A percentile compares a stretch with the other conserved stretches of the same genome.
Conservation (phyloP, 495 filamentous ascomycete genomes). For the Elaphomyces granulatus region DNA sequence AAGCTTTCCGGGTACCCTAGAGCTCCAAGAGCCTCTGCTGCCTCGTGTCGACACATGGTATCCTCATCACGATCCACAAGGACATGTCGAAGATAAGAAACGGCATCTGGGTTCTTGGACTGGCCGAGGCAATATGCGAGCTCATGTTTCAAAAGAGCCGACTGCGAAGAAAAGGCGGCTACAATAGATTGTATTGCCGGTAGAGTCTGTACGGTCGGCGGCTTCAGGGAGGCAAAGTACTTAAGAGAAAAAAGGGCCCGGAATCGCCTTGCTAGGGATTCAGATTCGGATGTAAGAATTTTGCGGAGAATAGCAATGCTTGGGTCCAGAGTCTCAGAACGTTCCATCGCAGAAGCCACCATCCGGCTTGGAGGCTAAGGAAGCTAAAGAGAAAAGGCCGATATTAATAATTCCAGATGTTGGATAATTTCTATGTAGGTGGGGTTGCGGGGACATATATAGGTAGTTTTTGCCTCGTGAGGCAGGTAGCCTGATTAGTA, state of each 20-base stretch:
- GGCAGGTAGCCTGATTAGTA: too few relatives aligned
- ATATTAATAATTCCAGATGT: too few relatives aligned
- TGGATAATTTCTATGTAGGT: too few relatives aligned
- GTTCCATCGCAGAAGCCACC: background rate
- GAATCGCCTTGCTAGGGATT: constrained; percentile 78
- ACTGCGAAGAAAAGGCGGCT: constrained; percentile 69
- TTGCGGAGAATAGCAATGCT: constrained; percentile 50
- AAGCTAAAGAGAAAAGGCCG: background rate
- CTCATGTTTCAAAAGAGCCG: constrained; percentile 84
- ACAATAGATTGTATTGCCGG: constrained; percentile 87
- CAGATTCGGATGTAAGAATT: constrained; percentile 60
- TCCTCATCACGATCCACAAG: constrained; percentile 68
- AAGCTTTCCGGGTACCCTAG: constrained; percentile 61
- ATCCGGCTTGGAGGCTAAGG: background rate
- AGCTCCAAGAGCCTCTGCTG: constrained; percentile 87
- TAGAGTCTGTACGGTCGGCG: constrained; percentile 44
- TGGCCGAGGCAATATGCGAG: constrained; percentile 96
- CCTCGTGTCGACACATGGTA: constrained; percentile 92
- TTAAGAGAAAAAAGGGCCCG: constrained; percentile 97
- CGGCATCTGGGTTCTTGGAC: constrained; percentile 57
- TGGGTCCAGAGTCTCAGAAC: constrained; percentile 6
- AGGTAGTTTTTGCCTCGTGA: too few relatives aligned
- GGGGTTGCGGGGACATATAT: too few relatives aligned
- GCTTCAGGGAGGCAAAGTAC: constrained; percentile 61
- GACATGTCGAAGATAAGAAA: constrained; percentile 59